phyloP scores from a whole-genome alignment of 306 rosid genomes.

The Spatholobus suberectus region DNA sequence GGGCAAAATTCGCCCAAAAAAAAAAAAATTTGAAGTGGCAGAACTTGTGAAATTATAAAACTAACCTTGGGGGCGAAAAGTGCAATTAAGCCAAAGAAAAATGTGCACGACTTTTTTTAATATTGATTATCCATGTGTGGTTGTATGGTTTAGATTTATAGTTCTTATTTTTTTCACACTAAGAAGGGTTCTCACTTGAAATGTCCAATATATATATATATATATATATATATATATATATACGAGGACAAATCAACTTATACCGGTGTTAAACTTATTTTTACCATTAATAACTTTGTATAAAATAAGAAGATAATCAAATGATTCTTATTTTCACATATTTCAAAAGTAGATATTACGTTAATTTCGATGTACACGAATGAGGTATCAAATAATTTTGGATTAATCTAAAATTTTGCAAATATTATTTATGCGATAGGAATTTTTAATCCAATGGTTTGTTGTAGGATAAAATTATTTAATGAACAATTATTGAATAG shows the following conservation, averaged over 20 bases:
- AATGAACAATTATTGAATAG: background rate
- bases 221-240: conserved; percentile 18
- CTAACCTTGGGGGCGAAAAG: too few relatives aligned
- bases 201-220: background rate
- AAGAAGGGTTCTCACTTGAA: background rate
- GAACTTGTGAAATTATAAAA: too few relatives aligned
- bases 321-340: background rate
- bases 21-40: too few relatives aligned
- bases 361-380: background rate
- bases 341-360: background rate
- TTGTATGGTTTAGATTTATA: background rate
- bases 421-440: background rate
- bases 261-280: background rate
- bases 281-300: background rate
- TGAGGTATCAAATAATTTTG: background rate
- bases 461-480: background rate
- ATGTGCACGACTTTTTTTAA: too few relatives aligned
- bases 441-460: background rate
- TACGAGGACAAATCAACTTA: background rate
- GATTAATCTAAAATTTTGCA: background rate
- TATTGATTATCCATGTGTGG: background rate
- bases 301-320: too few relatives aligned
- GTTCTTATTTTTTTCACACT: background rate
- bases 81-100: too few relatives aligned
- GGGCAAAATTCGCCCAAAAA: too few relatives aligned